These are phyloP conservation scores for Phytomonas sp. DNA, from an alignment of 208 protist genomes.

Conservation along the genomic window DNA sequence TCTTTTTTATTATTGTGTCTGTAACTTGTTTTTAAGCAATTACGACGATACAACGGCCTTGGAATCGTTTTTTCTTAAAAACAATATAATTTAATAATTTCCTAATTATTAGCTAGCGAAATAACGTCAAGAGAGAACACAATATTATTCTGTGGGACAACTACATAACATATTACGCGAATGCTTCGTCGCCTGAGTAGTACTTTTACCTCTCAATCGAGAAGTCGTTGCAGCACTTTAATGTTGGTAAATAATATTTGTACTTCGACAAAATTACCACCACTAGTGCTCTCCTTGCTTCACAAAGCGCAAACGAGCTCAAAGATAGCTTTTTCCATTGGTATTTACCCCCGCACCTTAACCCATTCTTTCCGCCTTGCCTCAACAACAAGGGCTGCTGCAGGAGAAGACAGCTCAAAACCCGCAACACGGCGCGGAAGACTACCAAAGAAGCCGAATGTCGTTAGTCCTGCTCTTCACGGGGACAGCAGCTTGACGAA, in stretches of 20 bases:
- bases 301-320: not conserved
- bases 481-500: not conserved
- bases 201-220: not conserved
- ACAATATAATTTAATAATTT: not conserved
- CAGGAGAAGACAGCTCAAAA: not conserved
- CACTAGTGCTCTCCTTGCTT: not conserved
- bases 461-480: not conserved
- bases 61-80: not conserved
- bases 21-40: conserved; percentile 7
- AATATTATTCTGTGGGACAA: not conserved
- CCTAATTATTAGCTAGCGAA: not conserved
- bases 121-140: not conserved
- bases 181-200: not conserved
- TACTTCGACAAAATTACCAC: not conserved
- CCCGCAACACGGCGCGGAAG: not conserved
- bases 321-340: not conserved
- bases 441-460: not conserved
- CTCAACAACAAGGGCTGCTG: not conserved
- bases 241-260: not conserved
- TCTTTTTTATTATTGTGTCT: conserved; percentile 8
- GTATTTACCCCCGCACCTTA: not conserved
- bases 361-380: not conserved
- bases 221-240: not conserved
- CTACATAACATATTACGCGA: not conserved
- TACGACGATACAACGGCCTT: conserved; percentile 2